Base-by-base conservation (phyloP, 805 yeast genomes). In the Saccharomycopsis lassenensis region DNA sequence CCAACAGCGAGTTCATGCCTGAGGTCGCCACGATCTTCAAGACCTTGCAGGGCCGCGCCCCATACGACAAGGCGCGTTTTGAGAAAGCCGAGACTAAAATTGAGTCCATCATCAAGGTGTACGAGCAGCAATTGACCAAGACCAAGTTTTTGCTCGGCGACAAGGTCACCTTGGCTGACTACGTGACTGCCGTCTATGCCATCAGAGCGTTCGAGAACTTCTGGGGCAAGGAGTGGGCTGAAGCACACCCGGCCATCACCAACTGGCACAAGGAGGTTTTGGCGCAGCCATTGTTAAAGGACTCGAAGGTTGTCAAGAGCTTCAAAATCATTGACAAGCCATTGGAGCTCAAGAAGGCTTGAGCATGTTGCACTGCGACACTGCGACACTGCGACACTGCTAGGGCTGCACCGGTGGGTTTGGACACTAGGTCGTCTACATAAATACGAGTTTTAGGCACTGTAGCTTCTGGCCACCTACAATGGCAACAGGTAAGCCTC, bases 301-400 rank as follows among this genome's bases (percentile, higher is more conserved):
- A 24, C 21, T 25, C 36, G 24, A 39, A 25, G 2, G 16, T 21
- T 25, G 66, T 63, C 52, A 68, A 65, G 35, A 67, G 69, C 48
- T 61, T 72, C 51, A 55, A 70, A 57, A 70, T 75, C 60, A 66
- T 67, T 40, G 86, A 71, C 39, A 76, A 71, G 61, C 80, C 85
- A 48, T 54, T 66, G 46, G 81, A 78, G 59, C 36, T 27, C 19
- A n/a, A n/a, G n/a, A n/a, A n/a, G n/a, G n/a, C n/a, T n/a, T n/a
- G n/a, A n/a, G n/a, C n/a, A n/a, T n/a, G n/a, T n/a, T n/a, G n/a
- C n/a, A n/a, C n/a, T n/a, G n/a, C n/a, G n/a, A n/a, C n/a, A n/a
- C n/a, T n/a, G n/a, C n/a, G n/a, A n/a, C n/a, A n/a, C n/a, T n/a
- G n/a, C n/a, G n/a, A n/a, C n/a, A n/a, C n/a, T n/a, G n/a, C n/a